phyloP scores from a whole-genome alignment of 805 yeast species.

The Candida namnaoensis region DNA sequence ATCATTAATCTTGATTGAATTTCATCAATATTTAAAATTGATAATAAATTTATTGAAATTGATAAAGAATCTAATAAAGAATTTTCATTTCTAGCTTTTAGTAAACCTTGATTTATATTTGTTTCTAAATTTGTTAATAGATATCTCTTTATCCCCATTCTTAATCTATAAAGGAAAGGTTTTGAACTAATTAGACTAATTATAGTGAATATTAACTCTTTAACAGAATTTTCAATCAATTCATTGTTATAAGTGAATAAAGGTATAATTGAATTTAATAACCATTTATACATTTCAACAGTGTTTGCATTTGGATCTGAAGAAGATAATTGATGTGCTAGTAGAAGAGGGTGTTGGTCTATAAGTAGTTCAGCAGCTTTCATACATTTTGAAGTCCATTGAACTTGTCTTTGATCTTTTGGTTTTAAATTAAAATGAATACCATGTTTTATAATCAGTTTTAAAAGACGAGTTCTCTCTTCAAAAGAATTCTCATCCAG shows the following conservation, averaged over 20 bases:
- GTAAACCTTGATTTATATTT: conserved; percentile 3
- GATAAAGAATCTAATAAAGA: conserved; percentile 6
- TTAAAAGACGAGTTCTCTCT: conserved; percentile 1
- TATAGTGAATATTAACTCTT: conserved; percentile 11
- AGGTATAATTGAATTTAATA: conserved; percentile 11
- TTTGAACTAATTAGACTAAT: conserved; percentile 12
- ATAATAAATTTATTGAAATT: conserved; percentile 12
- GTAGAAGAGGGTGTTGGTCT: conserved; percentile 10
- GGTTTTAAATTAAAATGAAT: conserved; percentile 9
- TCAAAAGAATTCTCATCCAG: neutral
- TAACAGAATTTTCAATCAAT: conserved; percentile 8
- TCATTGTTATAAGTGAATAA: conserved; percentile 8
- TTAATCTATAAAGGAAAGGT: conserved; percentile 12
- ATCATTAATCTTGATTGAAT: conserved; percentile 12
- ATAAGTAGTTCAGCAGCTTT: conserved; percentile 14
- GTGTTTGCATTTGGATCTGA: conserved; percentile 1
- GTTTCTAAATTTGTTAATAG: conserved; percentile 8
- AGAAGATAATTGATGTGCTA: conserved; percentile 5
- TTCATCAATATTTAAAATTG: conserved; percentile 13
- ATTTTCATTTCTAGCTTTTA: conserved; percentile 7
- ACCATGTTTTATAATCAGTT: conserved; percentile 15
- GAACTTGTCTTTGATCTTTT: conserved; percentile 2
- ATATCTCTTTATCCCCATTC: conserved; percentile 7
- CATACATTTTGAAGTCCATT: conserved; percentile 12
- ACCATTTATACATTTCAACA: conserved; percentile 10